Evolutionary conservation across 176 grass and related monocot genomes (phyloP), one percentile per base, ranked within the genome.

Genomic region (Eragrostis nindensis): DNA sequence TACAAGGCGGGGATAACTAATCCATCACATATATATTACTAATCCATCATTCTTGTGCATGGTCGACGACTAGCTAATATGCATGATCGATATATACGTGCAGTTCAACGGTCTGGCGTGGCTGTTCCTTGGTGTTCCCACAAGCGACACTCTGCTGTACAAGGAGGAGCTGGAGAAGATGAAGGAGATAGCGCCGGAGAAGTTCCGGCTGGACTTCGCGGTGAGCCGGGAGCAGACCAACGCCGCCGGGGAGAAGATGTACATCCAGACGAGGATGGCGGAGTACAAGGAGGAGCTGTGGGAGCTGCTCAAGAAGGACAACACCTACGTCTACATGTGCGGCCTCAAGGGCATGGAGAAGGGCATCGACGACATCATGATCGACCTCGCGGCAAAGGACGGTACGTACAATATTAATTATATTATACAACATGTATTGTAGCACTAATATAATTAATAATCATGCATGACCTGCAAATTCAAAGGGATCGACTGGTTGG

Each of bases 281-380:
- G 78, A 97, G 90, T 97, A 97, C 50, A 90, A 90, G 15, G 85
- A 82, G 29, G 94, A 97, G 75, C 84, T 97, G 4, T 94, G 94
- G 94, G 91, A 91, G 53, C 6, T 97, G 41, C 94, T 97, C 56
- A 97, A 97, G 91, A 97, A 97, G 87, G 94, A 97, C 49, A 91
- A 97, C 84, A 97, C 94, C 66, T 97, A 83, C 40, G 86, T 97
- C 13, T 97, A 97, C 73, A 97, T 97, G 94, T 97, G 94, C 7
- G 94, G 94, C 12, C 59, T 97, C 59, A 97, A 97, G 77, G 94
- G 94, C 38, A 97, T 97, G 94, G 94, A 97, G 91, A 97, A 97
- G 94, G 94, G 94, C 60, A 97, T 97, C 36, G 94, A 97, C 78
- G 94, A 97, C 17, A 97, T 97, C 76, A 97, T 97, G 94, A 36